Conservation (phyloP, 2,329 filamentous ascomycete species). For the Neonectria ditissima region DNA sequence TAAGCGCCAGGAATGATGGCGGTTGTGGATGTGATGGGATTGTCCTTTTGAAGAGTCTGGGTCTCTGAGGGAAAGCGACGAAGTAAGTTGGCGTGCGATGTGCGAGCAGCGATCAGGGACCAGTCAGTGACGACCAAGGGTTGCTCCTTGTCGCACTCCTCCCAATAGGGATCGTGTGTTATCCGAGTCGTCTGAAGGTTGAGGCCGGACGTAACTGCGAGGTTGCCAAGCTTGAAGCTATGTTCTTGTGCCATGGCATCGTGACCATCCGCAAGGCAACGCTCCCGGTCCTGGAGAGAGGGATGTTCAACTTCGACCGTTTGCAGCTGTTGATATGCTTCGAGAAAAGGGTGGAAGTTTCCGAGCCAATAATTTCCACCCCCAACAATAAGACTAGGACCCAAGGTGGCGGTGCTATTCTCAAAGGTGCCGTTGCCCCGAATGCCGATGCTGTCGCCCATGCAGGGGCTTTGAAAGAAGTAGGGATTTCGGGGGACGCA, state of each 20-base stretch:
- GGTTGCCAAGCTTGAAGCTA: conserved; percentile 50
- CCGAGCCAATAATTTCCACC: conserved; percentile 56
- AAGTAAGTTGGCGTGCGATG: conserved; percentile 54
- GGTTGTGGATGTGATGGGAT: conserved; percentile 47
- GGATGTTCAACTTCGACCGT: conserved; percentile 54
- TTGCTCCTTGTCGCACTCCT: conserved; percentile 54
- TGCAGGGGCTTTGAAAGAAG: conserved; percentile 55
- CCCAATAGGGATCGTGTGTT: conserved; percentile 59
- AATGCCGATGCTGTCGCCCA: conserved; percentile 60
- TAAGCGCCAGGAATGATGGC: conserved; percentile 50
- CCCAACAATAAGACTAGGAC: conserved; percentile 54
- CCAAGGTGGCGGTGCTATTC: conserved; percentile 56
- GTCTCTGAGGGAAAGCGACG: conserved; percentile 54
- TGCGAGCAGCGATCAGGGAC: conserved; percentile 53
- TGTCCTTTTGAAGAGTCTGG: conserved; percentile 48
- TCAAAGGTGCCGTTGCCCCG: conserved; percentile 44
- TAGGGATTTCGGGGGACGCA: conserved; percentile 57
- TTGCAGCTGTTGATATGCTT: conserved; percentile 47
- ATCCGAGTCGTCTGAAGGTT: conserved; percentile 57
- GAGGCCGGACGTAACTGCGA: conserved; percentile 56
- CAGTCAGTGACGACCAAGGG: conserved; percentile 59
- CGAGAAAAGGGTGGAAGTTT: conserved; percentile 59
- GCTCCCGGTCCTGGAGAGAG: conserved; percentile 54
- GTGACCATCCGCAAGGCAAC: conserved; percentile 52
- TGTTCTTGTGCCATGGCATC: conserved; percentile 49